Percentiles rank a stretch among this genome's conserved stretches.
phyloP scores from a whole-genome alignment of 2,329 filamentous ascomycete species.

The Phaeomoniella chlamydospora region DNA sequence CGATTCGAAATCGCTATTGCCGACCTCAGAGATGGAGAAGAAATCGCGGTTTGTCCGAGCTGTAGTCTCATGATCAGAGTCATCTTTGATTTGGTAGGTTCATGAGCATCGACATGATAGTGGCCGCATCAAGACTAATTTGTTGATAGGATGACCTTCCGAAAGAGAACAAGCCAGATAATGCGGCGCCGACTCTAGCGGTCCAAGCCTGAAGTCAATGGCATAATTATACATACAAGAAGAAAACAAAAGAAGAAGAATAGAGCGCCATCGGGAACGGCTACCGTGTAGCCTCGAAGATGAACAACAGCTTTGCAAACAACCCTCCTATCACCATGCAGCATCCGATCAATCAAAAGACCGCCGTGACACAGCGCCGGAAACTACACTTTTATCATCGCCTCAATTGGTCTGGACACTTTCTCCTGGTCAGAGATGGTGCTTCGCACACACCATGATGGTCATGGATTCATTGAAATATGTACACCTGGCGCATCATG shows the following conservation, averaged over 20 bases:
- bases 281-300: no score
- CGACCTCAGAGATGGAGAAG: conserved; percentile 75
- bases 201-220: not conserved
- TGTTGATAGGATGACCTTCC: not conserved
- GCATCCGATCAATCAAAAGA: no score
- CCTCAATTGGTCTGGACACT: no score
- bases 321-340: no score
- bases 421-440: no score
- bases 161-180: not conserved
- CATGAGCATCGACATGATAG: not conserved
- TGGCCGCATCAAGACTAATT: not conserved
- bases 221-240: not conserved
- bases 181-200: not conserved
- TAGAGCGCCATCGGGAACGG: no score
- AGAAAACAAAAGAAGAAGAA: not conserved
- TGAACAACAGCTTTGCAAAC: no score
- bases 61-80: conserved; percentile 95
- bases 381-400: no score
- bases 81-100: conserved; percentile 69
- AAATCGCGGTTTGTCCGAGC: conserved; percentile 93
- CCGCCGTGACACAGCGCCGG: no score
- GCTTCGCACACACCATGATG: no score
- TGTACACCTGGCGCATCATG: no score
- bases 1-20: conserved; percentile 79
- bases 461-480: no score